A percentile compares a stretch with the other conserved stretches of the same genome.
Evolutionary conservation across 805 yeast genomes (phyloP).

Genomic region (Candida bentonensis): DNA sequence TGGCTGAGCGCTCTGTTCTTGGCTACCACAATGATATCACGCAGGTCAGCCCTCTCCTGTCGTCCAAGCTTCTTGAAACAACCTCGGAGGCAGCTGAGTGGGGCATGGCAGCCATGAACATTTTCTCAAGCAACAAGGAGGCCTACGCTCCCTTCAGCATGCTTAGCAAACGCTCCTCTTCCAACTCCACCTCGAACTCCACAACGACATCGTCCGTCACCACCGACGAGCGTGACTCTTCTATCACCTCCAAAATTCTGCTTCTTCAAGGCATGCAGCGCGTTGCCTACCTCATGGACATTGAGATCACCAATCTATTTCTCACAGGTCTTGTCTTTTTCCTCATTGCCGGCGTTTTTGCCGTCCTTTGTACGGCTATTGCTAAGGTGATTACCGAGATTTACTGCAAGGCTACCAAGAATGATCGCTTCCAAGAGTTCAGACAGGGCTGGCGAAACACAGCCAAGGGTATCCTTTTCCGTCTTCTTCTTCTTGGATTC

Average conservation of each 20-base stretch:
- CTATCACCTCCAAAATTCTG: slow-evolving; percentile 52
- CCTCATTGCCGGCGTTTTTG: slow-evolving; percentile 55
- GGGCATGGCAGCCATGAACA: background rate
- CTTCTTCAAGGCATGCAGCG: slow-evolving; percentile 85
- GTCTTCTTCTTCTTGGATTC: slow-evolving; percentile 70
- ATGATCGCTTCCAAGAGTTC: slow-evolving; percentile 57
- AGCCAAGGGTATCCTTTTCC: slow-evolving; percentile 77
- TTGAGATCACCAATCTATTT: slow-evolving; percentile 77
- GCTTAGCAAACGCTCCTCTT: background rate
- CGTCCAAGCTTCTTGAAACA: background rate
- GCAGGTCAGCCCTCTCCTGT: background rate
- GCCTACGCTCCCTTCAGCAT: background rate
- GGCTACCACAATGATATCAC: background rate
- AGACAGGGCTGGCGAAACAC: slow-evolving; percentile 43
- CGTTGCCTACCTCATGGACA: slow-evolving; percentile 70
- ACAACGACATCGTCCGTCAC: slow-evolving; percentile 10
- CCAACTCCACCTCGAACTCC: background rate
- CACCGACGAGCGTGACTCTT: slow-evolving; percentile 40
- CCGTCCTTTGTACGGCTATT: slow-evolving; percentile 39
- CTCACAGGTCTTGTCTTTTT: slow-evolving; percentile 79
- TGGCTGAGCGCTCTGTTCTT: background rate
- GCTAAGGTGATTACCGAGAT: slow-evolving; percentile 63
- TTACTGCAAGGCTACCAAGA: slow-evolving; percentile 42
- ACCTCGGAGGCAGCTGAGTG: background rate
- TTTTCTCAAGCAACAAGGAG: background rate